Conservation (phyloP, 345 rosid species). For the Corchorus olitorius region DNA sequence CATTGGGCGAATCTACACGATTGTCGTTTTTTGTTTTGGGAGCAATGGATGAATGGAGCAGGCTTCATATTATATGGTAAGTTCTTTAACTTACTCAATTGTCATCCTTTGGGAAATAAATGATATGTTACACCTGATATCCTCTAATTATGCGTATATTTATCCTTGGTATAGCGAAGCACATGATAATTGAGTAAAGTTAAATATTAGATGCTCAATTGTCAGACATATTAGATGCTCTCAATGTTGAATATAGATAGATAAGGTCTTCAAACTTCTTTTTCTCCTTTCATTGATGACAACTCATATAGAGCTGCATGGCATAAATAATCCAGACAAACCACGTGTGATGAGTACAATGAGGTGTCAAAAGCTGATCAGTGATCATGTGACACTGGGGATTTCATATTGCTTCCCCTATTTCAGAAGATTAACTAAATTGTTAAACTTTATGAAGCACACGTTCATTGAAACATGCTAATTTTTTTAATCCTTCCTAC, state of each 20-base stretch:
- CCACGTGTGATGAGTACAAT: background rate
- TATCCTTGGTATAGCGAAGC: background rate
- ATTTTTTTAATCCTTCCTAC: background rate
- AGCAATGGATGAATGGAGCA: background rate
- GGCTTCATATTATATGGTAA: slow-evolving; percentile 10
- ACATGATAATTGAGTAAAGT: too few species aligned
- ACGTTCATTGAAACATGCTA: background rate
- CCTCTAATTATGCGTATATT: background rate
- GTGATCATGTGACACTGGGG: background rate
- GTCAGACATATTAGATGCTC: background rate
- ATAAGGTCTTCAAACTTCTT: background rate
- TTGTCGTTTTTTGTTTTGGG: background rate
- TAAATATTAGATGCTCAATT: too few species aligned
- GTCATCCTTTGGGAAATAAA: background rate
- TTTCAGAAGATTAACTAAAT: background rate
- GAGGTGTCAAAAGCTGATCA: background rate
- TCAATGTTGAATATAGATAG: background rate
- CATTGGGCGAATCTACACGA: background rate
- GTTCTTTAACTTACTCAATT: slow-evolving; percentile 3
- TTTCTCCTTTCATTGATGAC: background rate
- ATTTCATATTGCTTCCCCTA: background rate
- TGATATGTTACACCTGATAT: background rate
- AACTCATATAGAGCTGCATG: background rate
- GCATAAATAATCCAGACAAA: slow-evolving; percentile 3
- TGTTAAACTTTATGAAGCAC: background rate